These are phyloP conservation scores for Fusarium sp. DNA, from an alignment of 2,329 filamentous ascomycete genomes.

Conservation along the genomic window DNA sequence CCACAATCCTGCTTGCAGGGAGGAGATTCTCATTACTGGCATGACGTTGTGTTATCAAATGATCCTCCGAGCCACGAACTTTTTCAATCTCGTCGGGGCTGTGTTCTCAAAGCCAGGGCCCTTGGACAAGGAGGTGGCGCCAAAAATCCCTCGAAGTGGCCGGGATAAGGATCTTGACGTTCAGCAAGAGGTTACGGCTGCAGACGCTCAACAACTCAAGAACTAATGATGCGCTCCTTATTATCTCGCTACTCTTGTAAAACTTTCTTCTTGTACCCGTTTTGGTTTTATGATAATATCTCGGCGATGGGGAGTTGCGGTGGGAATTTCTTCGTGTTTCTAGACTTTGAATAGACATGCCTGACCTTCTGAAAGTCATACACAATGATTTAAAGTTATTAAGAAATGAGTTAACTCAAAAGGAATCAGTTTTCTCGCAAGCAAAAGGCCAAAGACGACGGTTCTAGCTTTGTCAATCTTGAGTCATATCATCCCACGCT, in stretches of 20 bases:
- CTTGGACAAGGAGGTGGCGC: constrained; percentile 32
- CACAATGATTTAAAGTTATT: no score
- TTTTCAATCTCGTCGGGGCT: constrained; percentile 38
- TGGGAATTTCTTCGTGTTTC: no score
- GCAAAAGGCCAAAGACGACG: no score
- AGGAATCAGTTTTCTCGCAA: no score
- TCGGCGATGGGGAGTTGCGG: not conserved
- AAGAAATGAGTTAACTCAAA: no score
- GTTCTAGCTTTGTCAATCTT: no score
- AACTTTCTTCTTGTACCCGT: not conserved
- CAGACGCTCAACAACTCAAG: not conserved
- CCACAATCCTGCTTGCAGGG: constrained; percentile 15
- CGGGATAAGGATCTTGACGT: not conserved
- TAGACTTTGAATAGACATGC: no score
- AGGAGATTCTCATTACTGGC: constrained; percentile 41
- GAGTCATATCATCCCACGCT: no score
- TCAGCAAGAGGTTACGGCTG: not conserved
- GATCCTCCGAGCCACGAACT: constrained; percentile 29
- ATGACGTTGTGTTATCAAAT: constrained; percentile 43
- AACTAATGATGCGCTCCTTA: not conserved
- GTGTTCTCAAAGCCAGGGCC: constrained; percentile 34
- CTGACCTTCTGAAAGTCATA: no score
- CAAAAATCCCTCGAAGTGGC: not conserved
- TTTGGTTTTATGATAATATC: not conserved
- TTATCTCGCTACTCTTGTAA: no score